Evolutionary conservation across 306 rosid species (phyloP), one percentile per base, ranked within the genome.

Genomic region (Sophora flavescens): DNA sequence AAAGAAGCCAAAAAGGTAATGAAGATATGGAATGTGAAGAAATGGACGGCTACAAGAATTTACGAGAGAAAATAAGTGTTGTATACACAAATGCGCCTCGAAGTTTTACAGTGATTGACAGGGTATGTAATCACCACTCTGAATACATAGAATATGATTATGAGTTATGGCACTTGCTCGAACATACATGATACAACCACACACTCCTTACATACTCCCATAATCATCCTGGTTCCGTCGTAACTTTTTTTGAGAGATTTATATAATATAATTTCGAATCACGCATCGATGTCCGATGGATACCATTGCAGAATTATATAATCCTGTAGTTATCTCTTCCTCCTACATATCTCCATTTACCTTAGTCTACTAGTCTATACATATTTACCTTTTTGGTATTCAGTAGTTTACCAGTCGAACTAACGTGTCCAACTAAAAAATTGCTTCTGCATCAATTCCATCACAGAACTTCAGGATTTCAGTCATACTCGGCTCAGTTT

Each of bases 31-130:
- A 41, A 58, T 85, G 85, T 26, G 96, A 93, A 77, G 98, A 94
- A 86, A 71, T 57, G 12, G 95, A 90, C 36, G 83, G 72, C 77
- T 82, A 87, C 70, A 94, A 89, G 81, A 83, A 85, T 72, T 86
- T 94, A 58, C 62, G 74, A 58, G 89, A 90, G 30, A 63, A 84
- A 68, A 78, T 86, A 74, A 83, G 98, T 68, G 78, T 71, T 53
- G 69, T 94, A 76, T 94, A 88, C 88, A 87, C 89, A 76, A 59
- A 80, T 56, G 94, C 96, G 0, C 97, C 98, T 32, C 83, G 89
- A 75, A 78, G 64, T 80, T 84, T 89, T 81, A 87, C 96, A 4
- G 41, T 94, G 41, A 94, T 90, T 33, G 98, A 94, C 77, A 84
- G 97, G 96, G 97, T 93, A 76, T 2, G 86, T 32, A 17, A 26